Conservation (phyloP, 345 rosid genomes). For the Moricandia moricandioides region DNA sequence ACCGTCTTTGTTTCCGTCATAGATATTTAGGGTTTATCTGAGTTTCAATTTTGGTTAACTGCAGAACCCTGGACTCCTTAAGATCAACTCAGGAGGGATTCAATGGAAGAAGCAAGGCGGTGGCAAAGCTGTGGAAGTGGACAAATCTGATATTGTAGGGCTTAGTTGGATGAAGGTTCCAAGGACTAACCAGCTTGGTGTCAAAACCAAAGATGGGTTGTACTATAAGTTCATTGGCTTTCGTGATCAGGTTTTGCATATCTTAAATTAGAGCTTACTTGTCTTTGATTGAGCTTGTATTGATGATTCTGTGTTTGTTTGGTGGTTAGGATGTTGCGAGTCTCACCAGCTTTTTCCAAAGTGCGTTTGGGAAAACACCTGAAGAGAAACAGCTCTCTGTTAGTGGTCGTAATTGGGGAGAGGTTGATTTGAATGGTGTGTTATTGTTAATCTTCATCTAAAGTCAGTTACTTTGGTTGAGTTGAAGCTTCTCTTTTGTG, state of each 20-base stretch:
- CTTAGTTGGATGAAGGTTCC: conserved; percentile 93
- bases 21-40: neutral
- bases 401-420: conserved; percentile 97
- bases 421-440: conserved; percentile 81
- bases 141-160: conserved; percentile 67
- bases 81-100: conserved; percentile 69
- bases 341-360: conserved; percentile 75
- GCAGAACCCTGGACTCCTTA: conserved; percentile 88
- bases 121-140: conserved; percentile 94
- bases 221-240: conserved; percentile 86
- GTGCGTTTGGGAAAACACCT: conserved; percentile 60
- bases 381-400: conserved; percentile 90
- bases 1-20: neutral
- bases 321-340: conserved; percentile 65
- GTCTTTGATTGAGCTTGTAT: neutral
- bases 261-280: too few relatives aligned
- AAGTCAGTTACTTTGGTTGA: neutral
- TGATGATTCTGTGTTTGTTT: neutral
- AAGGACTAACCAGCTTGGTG: conserved; percentile 73
- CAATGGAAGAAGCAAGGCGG: conserved; percentile 98
- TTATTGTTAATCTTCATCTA: neutral
- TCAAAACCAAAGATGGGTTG: conserved; percentile 71
- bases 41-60: conserved; percentile 14
- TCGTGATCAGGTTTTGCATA: conserved; percentile 85
- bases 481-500: neutral